Evolutionary conservation across 371 early-diverging fungal species (phyloP).

Genomic region (Mucor ambiguus): DNA sequence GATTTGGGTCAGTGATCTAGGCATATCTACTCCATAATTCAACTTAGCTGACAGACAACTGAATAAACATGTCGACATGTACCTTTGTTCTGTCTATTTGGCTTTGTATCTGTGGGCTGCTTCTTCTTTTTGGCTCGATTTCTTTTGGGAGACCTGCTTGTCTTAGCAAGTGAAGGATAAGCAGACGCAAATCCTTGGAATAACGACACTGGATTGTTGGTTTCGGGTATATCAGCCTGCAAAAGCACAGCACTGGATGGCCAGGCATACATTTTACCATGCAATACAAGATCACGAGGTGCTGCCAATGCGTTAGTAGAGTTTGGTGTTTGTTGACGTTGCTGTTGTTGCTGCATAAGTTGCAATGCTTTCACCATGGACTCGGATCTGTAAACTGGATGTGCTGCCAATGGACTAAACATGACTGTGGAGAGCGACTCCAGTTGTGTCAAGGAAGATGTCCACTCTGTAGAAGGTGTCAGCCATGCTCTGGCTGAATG

Average conservation of each 20-base stretch:
- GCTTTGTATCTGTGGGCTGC: conserved; percentile 21
- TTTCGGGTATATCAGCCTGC: conserved; percentile 62
- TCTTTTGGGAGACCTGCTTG: conserved; percentile 33
- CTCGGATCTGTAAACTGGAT: conserved; percentile 51
- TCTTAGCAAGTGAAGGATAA: conserved; percentile 50
- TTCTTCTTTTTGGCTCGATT: conserved; percentile 42
- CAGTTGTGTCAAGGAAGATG: conserved; percentile 36
- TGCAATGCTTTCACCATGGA: conserved; percentile 48
- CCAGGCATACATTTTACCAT: conserved; percentile 33
- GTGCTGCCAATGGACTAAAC: conserved; percentile 51
- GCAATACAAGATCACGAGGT: conserved; percentile 29
- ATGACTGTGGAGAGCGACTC: conserved; percentile 52
- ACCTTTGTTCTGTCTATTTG: conserved; percentile 10
- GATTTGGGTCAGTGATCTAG: conserved; percentile 36
- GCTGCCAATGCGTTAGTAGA: conserved; percentile 13
- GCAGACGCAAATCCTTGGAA: conserved; percentile 67
- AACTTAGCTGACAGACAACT: not conserved
- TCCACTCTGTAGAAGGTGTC: conserved; percentile 38
- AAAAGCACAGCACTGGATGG: conserved; percentile 52
- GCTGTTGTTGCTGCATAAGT: conserved; percentile 50
- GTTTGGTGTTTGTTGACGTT: conserved; percentile 19
- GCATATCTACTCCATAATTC: conserved; percentile 4
- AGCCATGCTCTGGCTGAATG: conserved; percentile 43
- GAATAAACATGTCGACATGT: not conserved
- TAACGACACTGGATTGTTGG: conserved; percentile 54